A percentile compares a stretch with the other conserved stretches of the same genome.
These are phyloP conservation scores for Hypseocharis bilobata DNA, from an alignment of 441 rosid genomes.

Conservation along the genomic window DNA sequence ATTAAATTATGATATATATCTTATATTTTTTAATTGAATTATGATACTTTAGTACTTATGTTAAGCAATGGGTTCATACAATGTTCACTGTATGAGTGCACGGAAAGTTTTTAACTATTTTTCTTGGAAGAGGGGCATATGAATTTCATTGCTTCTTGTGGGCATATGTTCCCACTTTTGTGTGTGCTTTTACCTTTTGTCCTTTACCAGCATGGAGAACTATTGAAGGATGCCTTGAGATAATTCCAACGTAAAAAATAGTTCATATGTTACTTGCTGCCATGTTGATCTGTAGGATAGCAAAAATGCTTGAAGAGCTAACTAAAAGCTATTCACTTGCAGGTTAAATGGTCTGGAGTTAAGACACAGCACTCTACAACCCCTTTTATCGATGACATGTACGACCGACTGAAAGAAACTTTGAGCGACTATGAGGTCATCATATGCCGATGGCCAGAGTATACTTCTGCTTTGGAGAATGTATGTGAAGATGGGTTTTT, in stretches of 20 bases:
- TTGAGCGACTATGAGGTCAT: conserved; percentile 75
- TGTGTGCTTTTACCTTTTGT: not conserved
- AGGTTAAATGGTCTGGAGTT: conserved; percentile 96
- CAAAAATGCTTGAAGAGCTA: conserved; percentile 10
- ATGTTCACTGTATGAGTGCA: not conserved
- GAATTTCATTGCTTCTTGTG: not conserved
- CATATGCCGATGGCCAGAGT: conserved; percentile 94
- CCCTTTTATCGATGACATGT: conserved; percentile 89
- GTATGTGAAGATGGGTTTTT: conserved; percentile 38
- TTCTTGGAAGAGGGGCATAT: not conserved
- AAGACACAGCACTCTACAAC: conserved; percentile 87
- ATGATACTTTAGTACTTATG: not conserved
- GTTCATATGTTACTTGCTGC: not conserved
- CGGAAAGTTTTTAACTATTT: not conserved
- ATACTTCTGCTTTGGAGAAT: conserved; percentile 76
- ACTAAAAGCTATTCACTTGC: conserved; percentile 28
- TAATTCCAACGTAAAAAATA: not conserved
- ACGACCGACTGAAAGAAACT: conserved; percentile 69
- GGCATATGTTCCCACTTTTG: not conserved
- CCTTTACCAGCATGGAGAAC: too few relatives aligned
- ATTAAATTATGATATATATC: conserved; percentile 1
- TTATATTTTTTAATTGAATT: not conserved
- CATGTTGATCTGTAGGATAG: not conserved
- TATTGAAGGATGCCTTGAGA: not conserved
- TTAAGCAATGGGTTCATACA: not conserved